Evolutionary conservation across 1,284 basidiomycete species (phyloP).

Genomic region (Pseudozyma sp.): DNA sequence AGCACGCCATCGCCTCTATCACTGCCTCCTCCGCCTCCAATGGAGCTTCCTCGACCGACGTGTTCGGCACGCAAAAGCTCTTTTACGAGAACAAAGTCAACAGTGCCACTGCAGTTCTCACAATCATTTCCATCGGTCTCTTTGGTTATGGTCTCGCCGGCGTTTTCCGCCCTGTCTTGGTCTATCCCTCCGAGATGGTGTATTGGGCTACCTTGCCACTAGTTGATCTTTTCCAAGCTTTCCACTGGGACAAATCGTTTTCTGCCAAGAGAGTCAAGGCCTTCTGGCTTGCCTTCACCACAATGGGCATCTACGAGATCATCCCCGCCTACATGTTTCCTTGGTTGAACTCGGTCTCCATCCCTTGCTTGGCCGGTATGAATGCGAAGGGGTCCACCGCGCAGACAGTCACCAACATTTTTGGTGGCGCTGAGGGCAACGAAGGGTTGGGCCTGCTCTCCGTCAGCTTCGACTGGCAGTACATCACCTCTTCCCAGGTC

Average conservation of each 20-base stretch:
- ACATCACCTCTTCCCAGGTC: conserved; percentile 53
- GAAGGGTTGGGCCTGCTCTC: conserved; percentile 59
- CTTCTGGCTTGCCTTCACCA: conserved; percentile 73
- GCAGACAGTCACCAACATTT: too few relatives aligned
- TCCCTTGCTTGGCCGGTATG: conserved; percentile 72
- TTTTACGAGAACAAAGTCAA: conserved; percentile 35
- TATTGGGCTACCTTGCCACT: conserved; percentile 62
- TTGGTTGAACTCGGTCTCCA: conserved; percentile 61
- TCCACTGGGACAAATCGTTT: conserved; percentile 69
- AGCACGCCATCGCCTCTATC: conserved; percentile 76
- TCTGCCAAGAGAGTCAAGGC: conserved; percentile 73
- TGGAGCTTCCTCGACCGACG: conserved; percentile 19
- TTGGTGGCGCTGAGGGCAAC: conserved; percentile 59
- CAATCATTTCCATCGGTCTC: conserved; percentile 77
- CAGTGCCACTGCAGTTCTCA: conserved; percentile 74
- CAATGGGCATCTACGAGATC: conserved; percentile 32
- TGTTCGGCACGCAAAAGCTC: conserved; percentile 41
- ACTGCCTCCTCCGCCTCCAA: conserved; percentile 72
- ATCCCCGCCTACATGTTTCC: conserved; percentile 72
- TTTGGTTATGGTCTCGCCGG: conserved; percentile 77
- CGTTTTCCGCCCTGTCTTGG: conserved; percentile 33
- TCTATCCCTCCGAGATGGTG: conserved; percentile 68
- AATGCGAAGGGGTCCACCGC: too few relatives aligned
- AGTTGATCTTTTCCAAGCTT: conserved; percentile 59
- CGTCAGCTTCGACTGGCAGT: conserved; percentile 56